Base-by-base conservation (phyloP, 768 basidiomycete species). In the Pleurotus tuber-regium region DNA sequence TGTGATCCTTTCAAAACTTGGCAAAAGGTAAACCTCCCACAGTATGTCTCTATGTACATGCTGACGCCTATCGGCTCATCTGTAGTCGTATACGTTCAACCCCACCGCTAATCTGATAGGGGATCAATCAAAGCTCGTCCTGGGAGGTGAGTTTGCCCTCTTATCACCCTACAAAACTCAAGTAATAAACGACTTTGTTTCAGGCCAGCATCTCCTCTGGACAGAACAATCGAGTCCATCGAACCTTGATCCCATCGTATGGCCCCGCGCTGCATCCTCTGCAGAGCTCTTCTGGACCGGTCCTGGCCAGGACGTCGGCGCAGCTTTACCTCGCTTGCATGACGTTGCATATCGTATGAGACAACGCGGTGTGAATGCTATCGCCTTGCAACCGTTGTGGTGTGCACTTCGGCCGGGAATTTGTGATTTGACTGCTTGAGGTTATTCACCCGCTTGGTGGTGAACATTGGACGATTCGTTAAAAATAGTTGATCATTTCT, bases 221-320 rank as follows among this genome's bases (percentile, higher is more conserved):
- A 76, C 83, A 0, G 88, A 90, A 61, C 87, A 89, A 63, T 78
- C 85, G 0, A 76, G 77, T 7, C 76, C 86, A n/a, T 69, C 74
- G 50, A 90, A 85, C 59, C 64, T 90, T 23, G 88, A 91, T 57
- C 59, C 79, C 2, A 82, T 82, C 41, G 72, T 77, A 1, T 91
- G 89, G 89, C 89, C 87, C 9, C 76, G 86, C 44, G 83, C 84
- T 11, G 84, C 83, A 0, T 77, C 80, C 0, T 79, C 82, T 10
- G 87, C 87, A 0, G 89, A 91, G 71, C 62, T 89, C 12, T 90
- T 88, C 65, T 91, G 89, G 88, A 82, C 78, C 1, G 87, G 87
- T 3, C 62, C 70, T 11, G 71, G 53, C 6, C 66, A 70, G 18
- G 69, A 75, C 50, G 69, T 74, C 7, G 65, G 51, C 1, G 63